These are phyloP conservation scores for Breviolum minutum DNA, from an alignment of 73 alveolate species.

Conservation along the genomic window DNA sequence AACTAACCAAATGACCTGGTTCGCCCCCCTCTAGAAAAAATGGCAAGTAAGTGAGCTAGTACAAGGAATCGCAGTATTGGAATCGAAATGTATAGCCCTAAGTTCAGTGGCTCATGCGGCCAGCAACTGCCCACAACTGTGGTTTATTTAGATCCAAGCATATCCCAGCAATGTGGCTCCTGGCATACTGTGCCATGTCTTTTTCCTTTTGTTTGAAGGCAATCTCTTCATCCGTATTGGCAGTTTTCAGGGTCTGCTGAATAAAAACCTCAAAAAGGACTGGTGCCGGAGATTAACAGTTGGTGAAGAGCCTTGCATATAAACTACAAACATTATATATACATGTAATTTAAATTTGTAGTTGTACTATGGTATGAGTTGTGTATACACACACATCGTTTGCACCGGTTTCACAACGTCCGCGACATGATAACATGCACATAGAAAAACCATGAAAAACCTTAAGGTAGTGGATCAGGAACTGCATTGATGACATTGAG, in stretches of 20 bases:
- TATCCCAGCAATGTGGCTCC: background rate
- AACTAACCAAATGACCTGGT: too few species aligned
- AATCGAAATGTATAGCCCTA: too few species aligned
- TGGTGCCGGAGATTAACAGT: too few species aligned
- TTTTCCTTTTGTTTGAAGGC: constrained; percentile 77
- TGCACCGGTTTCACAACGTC: too few species aligned
- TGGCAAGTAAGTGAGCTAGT: too few species aligned
- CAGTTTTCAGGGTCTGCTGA: constrained; percentile 71
- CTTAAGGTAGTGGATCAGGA: background rate
- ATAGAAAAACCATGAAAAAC: background rate
- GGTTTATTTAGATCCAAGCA: background rate
- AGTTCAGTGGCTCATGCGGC: too few species aligned
- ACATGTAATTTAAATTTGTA: background rate
- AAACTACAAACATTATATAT: too few species aligned
- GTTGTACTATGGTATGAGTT: too few species aligned
- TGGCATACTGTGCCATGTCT: constrained; percentile 42
- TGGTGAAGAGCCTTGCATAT: background rate
- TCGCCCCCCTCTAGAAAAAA: too few species aligned
- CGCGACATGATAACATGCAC: background rate
- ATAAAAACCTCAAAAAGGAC: background rate
- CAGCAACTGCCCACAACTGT: too few species aligned
- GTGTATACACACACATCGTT: too few species aligned
- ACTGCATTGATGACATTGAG: constrained; percentile 70
- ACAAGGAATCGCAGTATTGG: too few species aligned
- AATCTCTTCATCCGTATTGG: constrained; percentile 66